Percentiles rank a stretch among this genome's conserved stretches.
These are phyloP conservation scores for Aphanomyces cochlioides DNA, from an alignment of 352 stramenopile genomes.

Conservation along the genomic window DNA sequence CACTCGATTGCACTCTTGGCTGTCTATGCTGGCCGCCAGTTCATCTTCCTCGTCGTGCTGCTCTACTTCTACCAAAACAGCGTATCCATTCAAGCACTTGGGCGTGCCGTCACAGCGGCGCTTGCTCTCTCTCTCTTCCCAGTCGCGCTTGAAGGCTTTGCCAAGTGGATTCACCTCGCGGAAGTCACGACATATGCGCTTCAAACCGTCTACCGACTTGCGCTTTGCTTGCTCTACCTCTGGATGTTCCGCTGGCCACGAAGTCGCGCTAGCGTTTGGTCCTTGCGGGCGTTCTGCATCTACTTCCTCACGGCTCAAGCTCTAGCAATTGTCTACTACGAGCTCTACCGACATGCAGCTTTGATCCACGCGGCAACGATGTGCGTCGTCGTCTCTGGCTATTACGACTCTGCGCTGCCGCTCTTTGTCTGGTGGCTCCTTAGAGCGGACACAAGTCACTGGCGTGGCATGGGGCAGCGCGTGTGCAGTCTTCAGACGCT, in stretches of 20 bases:
- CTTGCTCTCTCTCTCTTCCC: conserved; percentile 54
- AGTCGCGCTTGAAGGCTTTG: conserved; percentile 44
- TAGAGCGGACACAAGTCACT: conserved; percentile 65
- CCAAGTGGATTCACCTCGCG: conserved; percentile 29
- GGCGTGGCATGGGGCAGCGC: conserved; percentile 57
- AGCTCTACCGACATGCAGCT: conserved; percentile 38
- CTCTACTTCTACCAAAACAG: conserved; percentile 60
- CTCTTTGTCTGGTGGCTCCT: conserved; percentile 68
- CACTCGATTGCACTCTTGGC: conserved; percentile 34
- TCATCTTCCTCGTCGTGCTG: conserved; percentile 54
- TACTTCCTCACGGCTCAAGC: conserved; percentile 48
- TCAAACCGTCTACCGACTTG: conserved; percentile 37
- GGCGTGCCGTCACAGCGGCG: conserved; percentile 40
- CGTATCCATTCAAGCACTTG: conserved; percentile 48
- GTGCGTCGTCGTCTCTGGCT: conserved; percentile 41
- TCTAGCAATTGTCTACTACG: conserved; percentile 44
- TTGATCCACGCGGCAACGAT: conserved; percentile 37
- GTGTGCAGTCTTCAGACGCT: conserved; percentile 51
- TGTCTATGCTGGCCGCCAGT: conserved; percentile 53
- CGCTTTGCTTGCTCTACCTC: conserved; percentile 43
- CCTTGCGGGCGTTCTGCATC: conserved; percentile 55
- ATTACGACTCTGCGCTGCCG: conserved; percentile 51
- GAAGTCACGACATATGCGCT: conserved; percentile 39
- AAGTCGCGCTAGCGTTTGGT: conserved; percentile 43
- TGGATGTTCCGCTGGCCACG: conserved; percentile 46